phyloP scores from a whole-genome alignment of 2,329 filamentous ascomycete species.

The Lasiodiplodia theobromae region DNA sequence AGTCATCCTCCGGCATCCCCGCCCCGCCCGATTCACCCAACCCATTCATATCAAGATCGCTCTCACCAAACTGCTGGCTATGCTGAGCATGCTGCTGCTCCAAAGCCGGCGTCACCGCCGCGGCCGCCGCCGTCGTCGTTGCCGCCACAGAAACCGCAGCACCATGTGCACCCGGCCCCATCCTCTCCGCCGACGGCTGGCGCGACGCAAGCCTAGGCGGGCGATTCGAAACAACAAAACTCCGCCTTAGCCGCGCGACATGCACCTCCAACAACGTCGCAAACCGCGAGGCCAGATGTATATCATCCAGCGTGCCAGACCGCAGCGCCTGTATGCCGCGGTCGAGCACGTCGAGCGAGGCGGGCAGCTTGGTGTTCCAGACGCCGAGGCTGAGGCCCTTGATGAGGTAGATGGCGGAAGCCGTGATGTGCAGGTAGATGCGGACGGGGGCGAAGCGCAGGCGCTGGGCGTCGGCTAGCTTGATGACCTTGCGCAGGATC shows the following conservation, averaged over 20 bases:
- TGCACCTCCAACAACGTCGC: conserved; percentile 58
- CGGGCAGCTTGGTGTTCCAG: conserved; percentile 57
- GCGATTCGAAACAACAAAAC: conserved; percentile 46
- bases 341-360: conserved; percentile 57
- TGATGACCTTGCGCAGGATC: conserved; percentile 58
- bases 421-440: conserved; percentile 62
- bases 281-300: conserved; percentile 60
- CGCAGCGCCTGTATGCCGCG: conserved; percentile 57
- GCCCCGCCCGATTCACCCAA: background rate
- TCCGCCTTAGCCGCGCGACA: conserved; percentile 46
- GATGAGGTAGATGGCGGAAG: conserved; percentile 63
- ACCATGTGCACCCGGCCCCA: too few relatives aligned
- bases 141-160: background rate
- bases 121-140: background rate
- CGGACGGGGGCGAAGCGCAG: conserved; percentile 62
- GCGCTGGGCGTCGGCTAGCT: conserved; percentile 54
- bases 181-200: conserved; percentile 41
- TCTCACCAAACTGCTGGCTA: background rate
- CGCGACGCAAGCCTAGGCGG: conserved; percentile 45
- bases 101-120: background rate
- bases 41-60: background rate
- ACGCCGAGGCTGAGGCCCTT: conserved; percentile 59
- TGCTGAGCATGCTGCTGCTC: conserved; percentile 1
- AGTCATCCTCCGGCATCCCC: conserved; percentile 40
- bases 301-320: conserved; percentile 59